Evolutionary conservation across 139 green algal species (phyloP), one percentile per base, ranked within the genome.

Genomic region (Chlorella sp.): DNA sequence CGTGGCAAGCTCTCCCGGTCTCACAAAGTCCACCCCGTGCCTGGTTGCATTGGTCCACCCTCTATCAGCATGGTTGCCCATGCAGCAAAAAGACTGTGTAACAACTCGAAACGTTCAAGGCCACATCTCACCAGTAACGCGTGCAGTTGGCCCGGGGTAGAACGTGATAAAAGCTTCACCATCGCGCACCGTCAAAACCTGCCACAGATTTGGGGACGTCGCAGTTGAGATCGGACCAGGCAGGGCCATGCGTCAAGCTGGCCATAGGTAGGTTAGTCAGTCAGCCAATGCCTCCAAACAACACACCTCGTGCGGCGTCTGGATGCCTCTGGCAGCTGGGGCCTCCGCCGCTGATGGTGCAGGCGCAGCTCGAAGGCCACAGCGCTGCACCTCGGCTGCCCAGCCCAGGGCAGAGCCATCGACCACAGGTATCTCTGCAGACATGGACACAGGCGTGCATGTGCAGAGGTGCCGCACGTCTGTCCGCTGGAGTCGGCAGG

Each of bases 341-440:
- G 61, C 53, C 57, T 80, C 66, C 57, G 66, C 32, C 28, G 39
- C 32, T 15, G 32, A 24, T 19, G 24, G 19, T 57, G 57, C 30
- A 39, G 39, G 91, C 24, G 37, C 94, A 42, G 42, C 83, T 34
- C 37, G 40, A 81, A 98, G 22, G 19, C 94, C 90, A 37, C 85
- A 91, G 53, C 85, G 81, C 71, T 91, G 81, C 21, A 97, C 89
- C 42, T 96, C 92, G 0, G 93, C 60, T 1, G 83, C 89, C 96
- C 96, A 98, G 40, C 87, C 89, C 32, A 96, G 75, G 1, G 96
- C 94, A 28, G 94, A 97, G 76, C 97, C 97, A 89, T 99, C 97
- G 16, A 98, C 18, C 15, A 98, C 89, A 22, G 97, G 97, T 28
- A 98, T 42, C 91, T 99, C 97, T 7, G 42, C 73, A 57, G 2